A percentile compares a stretch with the other conserved stretches of the same genome.
Conservation (phyloP, 164 flowering plant genomes). For the Sextonia rubra region DNA sequence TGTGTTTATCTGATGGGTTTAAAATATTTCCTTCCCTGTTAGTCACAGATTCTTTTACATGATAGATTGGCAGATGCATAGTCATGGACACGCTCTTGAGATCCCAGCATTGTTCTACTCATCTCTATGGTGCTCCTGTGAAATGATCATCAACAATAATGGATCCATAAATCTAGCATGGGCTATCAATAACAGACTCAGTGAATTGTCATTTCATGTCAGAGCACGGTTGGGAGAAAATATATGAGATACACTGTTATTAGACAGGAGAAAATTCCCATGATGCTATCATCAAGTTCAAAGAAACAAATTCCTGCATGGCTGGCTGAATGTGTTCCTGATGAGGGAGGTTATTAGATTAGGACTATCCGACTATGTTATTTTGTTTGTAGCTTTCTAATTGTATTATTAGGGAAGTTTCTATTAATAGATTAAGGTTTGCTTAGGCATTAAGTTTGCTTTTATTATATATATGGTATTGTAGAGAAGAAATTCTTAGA, state of each 20-base stretch:
- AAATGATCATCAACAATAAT: constrained; percentile 65
- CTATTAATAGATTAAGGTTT: no score
- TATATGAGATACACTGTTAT: constrained; percentile 76
- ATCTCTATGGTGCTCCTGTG: constrained; percentile 72
- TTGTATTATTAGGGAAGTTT: no score
- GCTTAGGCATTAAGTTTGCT: no score
- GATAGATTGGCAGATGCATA: constrained; percentile 94
- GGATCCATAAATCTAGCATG: constrained; percentile 57
- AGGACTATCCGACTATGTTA: no score
- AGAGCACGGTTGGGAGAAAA: constrained; percentile 81
- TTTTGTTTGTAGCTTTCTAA: no score
- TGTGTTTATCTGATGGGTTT: constrained; percentile 86
- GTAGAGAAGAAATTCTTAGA: no score
- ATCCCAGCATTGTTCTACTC: constrained; percentile 84
- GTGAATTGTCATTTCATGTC: constrained; percentile 76
- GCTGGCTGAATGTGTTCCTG: constrained; percentile 86
- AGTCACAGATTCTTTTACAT: constrained; percentile 92
- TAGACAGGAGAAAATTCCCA: constrained; percentile 88
- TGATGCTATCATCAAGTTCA: constrained; percentile 82
- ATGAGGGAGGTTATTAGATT: constrained; percentile 62
- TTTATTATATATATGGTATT: no score
- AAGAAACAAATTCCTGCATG: constrained; percentile 82
- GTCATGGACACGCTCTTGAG: constrained; percentile 94
- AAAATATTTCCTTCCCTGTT: constrained; percentile 86
- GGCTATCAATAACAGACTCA: constrained; percentile 76